phyloP scores from a whole-genome alignment of 2,329 filamentous ascomycete species.

The Fusarium sp. region DNA sequence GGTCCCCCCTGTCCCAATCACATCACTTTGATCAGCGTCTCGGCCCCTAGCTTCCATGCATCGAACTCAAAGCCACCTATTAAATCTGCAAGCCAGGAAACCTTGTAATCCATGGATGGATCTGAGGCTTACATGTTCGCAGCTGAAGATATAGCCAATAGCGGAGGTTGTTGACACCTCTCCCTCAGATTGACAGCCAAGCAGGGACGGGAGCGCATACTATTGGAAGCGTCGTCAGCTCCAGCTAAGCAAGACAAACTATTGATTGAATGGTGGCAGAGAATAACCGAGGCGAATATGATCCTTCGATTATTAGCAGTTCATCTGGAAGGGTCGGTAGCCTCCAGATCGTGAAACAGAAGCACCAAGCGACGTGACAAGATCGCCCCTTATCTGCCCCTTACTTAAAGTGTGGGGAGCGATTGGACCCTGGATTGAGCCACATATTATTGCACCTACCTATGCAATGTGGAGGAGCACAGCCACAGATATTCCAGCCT shows the following conservation, averaged over 20 bases:
- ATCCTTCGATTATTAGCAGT: slow-evolving; percentile 4
- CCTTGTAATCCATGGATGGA: slow-evolving; percentile 21
- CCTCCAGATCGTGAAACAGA: slow-evolving; percentile 40
- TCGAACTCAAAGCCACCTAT: slow-evolving; percentile 13
- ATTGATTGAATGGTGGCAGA: slow-evolving; percentile 21
- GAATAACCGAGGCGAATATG: background rate
- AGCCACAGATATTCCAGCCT: slow-evolving; percentile 35
- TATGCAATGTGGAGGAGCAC: slow-evolving; percentile 8
- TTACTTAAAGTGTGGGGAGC: slow-evolving; percentile 42
- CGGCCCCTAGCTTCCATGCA: slow-evolving; percentile 17
- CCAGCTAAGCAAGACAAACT: slow-evolving; percentile 3
- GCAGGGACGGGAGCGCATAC: slow-evolving; percentile 27
- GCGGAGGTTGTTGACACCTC: slow-evolving; percentile 12
- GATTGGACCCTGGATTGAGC: slow-evolving; percentile 46
- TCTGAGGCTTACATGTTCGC: slow-evolving; percentile 34
- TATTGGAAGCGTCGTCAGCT: slow-evolving; percentile 30
- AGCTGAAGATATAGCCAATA: slow-evolving; percentile 43
- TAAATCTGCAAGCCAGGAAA: slow-evolving; percentile 24
- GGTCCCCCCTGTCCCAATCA: slow-evolving; percentile 27
- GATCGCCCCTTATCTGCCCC: slow-evolving; percentile 45
- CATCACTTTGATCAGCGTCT: slow-evolving; percentile 27
- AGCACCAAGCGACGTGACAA: slow-evolving; percentile 39
- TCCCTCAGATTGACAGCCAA: slow-evolving; percentile 32
- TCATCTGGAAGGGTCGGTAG: slow-evolving; percentile 26
- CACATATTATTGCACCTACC: slow-evolving; percentile 23